Conservation (phyloP, 2,329 filamentous ascomycete species). For the Penicillium griseofulvum region DNA sequence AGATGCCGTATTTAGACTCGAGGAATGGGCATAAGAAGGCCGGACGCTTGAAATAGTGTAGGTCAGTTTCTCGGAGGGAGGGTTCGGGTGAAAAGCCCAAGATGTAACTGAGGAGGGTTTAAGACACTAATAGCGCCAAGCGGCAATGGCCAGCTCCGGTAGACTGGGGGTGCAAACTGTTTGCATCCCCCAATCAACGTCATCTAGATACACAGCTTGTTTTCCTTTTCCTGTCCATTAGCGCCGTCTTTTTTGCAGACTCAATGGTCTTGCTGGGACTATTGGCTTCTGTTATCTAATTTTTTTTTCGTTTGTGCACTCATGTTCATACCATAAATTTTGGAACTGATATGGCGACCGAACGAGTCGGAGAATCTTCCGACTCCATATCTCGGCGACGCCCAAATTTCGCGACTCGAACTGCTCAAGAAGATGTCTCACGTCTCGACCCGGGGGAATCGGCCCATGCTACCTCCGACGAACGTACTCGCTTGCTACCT, state of each 20-base stretch:
- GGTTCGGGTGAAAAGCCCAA: not conserved
- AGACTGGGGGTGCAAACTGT: slow-evolving; percentile 31
- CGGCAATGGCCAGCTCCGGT: slow-evolving; percentile 11
- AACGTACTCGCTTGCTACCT: slow-evolving; percentile 24
- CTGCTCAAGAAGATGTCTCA: slow-evolving; percentile 38
- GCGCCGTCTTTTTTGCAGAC: not conserved
- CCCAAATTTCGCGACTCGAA: slow-evolving; percentile 41
- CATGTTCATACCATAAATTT: slow-evolving; percentile 2
- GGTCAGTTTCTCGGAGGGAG: not conserved
- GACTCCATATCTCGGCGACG: slow-evolving; percentile 34
- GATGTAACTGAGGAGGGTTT: slow-evolving; percentile 5
- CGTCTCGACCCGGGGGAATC: slow-evolving; percentile 36
- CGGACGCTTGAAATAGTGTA: not conserved
- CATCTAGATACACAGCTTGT: slow-evolving; percentile 5
- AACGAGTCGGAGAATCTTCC: slow-evolving; percentile 19
- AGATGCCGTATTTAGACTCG: not conserved
- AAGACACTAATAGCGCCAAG: slow-evolving; percentile 8
- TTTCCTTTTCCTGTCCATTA: not conserved
- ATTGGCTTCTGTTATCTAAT: not conserved
- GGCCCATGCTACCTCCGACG: slow-evolving; percentile 17
- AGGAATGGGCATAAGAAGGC: not conserved
- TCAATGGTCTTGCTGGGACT: not conserved
- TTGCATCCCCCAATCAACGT: slow-evolving; percentile 21
- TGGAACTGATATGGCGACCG: slow-evolving; percentile 22
- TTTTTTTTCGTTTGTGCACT: not conserved